Evolutionary conservation across 768 basidiomycete species (phyloP).

Genomic region (Botryobasidium botryosum): DNA sequence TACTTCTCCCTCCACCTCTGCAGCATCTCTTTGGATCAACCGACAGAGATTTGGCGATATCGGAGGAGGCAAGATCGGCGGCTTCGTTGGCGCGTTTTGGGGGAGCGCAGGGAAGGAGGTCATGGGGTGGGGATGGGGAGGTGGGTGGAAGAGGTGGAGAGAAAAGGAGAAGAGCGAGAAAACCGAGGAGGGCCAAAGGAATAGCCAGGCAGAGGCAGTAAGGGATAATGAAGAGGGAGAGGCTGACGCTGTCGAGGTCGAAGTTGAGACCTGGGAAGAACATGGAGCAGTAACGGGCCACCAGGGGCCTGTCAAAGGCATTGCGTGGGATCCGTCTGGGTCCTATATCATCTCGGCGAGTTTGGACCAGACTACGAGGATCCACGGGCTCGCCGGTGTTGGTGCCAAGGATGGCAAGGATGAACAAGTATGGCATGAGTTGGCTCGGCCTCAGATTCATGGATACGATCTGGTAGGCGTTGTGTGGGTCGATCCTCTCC

Average conservation of each 20-base stretch:
- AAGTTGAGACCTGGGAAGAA: constrained; percentile 46
- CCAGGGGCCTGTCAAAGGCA: constrained; percentile 53
- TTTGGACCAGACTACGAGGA: constrained; percentile 79
- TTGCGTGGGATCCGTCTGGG: constrained; percentile 77
- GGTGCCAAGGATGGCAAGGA: constrained; percentile 9
- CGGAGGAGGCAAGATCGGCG: constrained; percentile 70
- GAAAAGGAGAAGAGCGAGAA: background rate
- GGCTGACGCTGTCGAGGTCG: constrained; percentile 19
- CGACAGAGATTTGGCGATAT: constrained; percentile 85
- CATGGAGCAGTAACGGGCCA: constrained; percentile 75
- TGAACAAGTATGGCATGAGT: constrained; percentile 51
- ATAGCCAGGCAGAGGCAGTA: constrained; percentile 61
- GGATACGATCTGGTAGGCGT: constrained; percentile 83
- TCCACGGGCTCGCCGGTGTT: constrained; percentile 50
- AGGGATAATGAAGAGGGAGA: constrained; percentile 2
- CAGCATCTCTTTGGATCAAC: constrained; percentile 75
- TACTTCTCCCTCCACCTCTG: constrained; percentile 27
- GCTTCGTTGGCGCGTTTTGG: constrained; percentile 89
- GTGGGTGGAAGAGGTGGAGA: constrained; percentile 83
- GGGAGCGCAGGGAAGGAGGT: constrained; percentile 40
- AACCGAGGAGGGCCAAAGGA: constrained; percentile 20
- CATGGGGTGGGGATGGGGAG: constrained; percentile 85
- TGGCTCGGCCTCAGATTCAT: constrained; percentile 87
- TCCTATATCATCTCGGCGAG: constrained; percentile 75
- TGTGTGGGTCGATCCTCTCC: constrained; percentile 54